Conservation (phyloP, 257 asterid genomes). For the Petrea volubilis region DNA sequence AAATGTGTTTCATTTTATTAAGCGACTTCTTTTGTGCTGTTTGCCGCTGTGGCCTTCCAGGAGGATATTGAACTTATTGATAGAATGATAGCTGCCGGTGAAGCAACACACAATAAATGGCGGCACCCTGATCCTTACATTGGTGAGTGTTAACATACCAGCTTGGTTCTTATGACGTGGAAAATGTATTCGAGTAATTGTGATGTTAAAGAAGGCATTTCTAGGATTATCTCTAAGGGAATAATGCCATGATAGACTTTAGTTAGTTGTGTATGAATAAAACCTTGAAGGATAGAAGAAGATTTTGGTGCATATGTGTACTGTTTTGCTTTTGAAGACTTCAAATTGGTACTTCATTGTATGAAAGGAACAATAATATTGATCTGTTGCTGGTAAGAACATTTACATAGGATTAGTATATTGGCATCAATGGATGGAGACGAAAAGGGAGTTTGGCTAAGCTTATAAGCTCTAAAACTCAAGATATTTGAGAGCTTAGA, state of each 20-base stretch:
- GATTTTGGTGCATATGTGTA: background rate
- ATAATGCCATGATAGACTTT: background rate
- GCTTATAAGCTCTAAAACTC: no score
- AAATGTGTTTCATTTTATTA: background rate
- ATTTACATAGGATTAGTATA: background rate
- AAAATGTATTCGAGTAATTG: background rate
- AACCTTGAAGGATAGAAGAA: background rate
- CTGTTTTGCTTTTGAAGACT: slow-evolving; percentile 9
- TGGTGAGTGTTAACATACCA: slow-evolving; percentile 48
- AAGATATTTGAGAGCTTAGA: no score
- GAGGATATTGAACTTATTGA: slow-evolving; percentile 84
- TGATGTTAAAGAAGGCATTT: background rate
- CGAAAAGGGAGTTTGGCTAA: no score
- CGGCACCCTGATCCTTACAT: slow-evolving; percentile 96
- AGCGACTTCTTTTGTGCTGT: background rate
- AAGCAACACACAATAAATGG: slow-evolving; percentile 71
- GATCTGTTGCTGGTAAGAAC: slow-evolving; percentile 1
- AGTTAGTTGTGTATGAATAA: background rate
- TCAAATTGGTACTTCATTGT: background rate
- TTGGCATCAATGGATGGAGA: background rate
- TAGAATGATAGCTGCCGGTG: slow-evolving; percentile 74
- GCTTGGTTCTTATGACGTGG: background rate
- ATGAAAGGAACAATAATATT: background rate
- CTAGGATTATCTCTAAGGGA: background rate
- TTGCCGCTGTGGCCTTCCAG: slow-evolving; percentile 43